These are phyloP conservation scores for Rhytidiadelphus loreus DNA, from an alignment of 225 moss, liverwort and hornwort species.

Conservation along the genomic window DNA sequence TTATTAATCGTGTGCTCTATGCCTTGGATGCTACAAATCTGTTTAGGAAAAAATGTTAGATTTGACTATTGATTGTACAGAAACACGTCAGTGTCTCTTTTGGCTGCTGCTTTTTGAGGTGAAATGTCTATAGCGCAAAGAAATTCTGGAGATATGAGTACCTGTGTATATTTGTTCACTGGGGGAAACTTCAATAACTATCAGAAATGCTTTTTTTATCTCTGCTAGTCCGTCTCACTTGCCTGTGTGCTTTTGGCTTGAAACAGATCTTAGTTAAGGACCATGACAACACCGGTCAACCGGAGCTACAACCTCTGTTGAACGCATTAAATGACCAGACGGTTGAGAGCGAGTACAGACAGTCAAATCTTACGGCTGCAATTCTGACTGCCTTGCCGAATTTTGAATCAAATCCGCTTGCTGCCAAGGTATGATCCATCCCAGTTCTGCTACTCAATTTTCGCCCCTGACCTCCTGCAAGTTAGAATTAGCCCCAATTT, in stretches of 20 bases:
- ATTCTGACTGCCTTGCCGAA: neutral
- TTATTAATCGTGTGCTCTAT: neutral
- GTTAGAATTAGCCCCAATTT: too few species aligned
- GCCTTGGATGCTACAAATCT: neutral
- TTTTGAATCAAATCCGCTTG: neutral
- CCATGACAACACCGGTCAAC: neutral
- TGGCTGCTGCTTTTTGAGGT: neutral
- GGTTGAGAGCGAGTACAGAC: neutral
- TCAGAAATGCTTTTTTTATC: neutral
- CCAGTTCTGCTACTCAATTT: neutral
- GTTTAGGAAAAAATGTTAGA: neutral
- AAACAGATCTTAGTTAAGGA: conserved; percentile 2
- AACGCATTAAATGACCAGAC: neutral
- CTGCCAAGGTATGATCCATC: neutral
- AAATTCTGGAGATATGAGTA: neutral
- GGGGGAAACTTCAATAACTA: neutral
- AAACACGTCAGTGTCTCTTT: neutral
- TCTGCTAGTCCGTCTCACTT: neutral
- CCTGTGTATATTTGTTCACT: neutral
- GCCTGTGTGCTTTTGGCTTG: neutral
- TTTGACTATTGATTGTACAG: neutral
- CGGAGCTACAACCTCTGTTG: neutral
- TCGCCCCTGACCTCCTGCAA: neutral
- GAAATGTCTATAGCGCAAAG: neutral
- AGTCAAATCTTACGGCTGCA: neutral